Conservation (phyloP, 176 grass and related monocot species). For the Cymbopogon citratus region DNA sequence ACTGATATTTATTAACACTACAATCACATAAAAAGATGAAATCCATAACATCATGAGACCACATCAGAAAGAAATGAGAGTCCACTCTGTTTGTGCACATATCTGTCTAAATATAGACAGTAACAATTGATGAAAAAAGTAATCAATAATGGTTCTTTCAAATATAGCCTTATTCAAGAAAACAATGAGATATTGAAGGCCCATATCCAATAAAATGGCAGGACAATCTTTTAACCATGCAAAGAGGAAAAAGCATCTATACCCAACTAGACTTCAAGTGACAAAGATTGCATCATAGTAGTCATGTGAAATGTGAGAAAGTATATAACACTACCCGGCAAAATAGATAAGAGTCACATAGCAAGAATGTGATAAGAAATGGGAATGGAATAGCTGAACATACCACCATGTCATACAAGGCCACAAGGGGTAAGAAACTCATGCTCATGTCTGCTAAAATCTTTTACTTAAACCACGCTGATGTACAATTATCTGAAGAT, state of each 20-base stretch:
- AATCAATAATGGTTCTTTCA: background rate
- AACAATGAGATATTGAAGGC: background rate
- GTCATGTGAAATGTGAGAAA: background rate
- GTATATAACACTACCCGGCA: background rate
- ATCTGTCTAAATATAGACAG: background rate
- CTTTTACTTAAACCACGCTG: background rate
- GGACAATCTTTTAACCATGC: background rate
- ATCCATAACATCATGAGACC: background rate
- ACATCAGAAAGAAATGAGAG: background rate
- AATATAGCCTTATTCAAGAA: background rate
- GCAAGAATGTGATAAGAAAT: background rate
- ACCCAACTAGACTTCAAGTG: background rate
- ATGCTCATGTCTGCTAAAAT: background rate
- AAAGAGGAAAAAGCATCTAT: background rate
- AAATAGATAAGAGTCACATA: background rate
- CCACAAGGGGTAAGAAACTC: background rate
- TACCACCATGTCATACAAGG: background rate
- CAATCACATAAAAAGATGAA: background rate
- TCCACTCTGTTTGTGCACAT: background rate
- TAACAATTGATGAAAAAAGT: background rate
- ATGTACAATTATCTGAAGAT: background rate
- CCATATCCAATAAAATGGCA: background rate
- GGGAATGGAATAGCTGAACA: background rate
- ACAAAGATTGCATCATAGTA: background rate
- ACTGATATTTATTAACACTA: constrained; percentile 3